Evolutionary conservation across 352 stramenopile species (phyloP).

Genomic region (Elongisporangium anandrum): DNA sequence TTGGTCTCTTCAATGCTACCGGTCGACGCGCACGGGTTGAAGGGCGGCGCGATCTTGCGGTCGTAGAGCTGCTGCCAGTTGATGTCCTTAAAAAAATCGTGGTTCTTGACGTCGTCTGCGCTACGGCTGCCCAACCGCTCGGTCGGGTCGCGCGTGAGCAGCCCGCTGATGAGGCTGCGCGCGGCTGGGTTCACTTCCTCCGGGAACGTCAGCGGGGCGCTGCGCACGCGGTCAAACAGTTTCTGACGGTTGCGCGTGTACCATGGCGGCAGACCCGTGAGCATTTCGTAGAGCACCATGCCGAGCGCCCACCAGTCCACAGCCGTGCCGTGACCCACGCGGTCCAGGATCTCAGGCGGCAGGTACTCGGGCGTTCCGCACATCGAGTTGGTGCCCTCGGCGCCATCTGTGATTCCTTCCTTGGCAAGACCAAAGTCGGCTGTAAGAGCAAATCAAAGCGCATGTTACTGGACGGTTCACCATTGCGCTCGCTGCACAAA

Average conservation of each 20-base stretch:
- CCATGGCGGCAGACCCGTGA: conserved; percentile 89
- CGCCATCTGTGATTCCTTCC: conserved; percentile 79
- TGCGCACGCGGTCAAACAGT: conserved; percentile 88
- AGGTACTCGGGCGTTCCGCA: conserved; percentile 92
- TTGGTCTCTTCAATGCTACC: conserved; percentile 70
- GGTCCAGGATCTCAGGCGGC: conserved; percentile 89
- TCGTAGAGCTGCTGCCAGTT: conserved; percentile 83
- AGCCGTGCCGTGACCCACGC: conserved; percentile 85
- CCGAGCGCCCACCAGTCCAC: conserved; percentile 93
- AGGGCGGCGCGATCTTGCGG: conserved; percentile 77
- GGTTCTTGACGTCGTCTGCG: conserved; percentile 81
- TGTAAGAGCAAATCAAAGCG: conserved; percentile 15
- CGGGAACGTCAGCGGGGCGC: conserved; percentile 85
- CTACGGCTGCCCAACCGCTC: conserved; percentile 72
- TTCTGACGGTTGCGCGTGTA: conserved; percentile 93
- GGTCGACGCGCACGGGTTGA: conserved; percentile 74
- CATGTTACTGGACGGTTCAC: background rate
- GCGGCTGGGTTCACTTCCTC: conserved; percentile 72
- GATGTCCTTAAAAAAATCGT: conserved; percentile 80
- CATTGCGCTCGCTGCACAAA: background rate
- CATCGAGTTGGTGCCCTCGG: conserved; percentile 86
- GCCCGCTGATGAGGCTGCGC: conserved; percentile 73
- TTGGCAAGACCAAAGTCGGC: conserved; percentile 88
- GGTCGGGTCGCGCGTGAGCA: conserved; percentile 80
- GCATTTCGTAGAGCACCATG: conserved; percentile 94